phyloP scores from a whole-genome alignment of 2,329 filamentous ascomycete genomes.

The Pseudogymnoascus sp. region DNA sequence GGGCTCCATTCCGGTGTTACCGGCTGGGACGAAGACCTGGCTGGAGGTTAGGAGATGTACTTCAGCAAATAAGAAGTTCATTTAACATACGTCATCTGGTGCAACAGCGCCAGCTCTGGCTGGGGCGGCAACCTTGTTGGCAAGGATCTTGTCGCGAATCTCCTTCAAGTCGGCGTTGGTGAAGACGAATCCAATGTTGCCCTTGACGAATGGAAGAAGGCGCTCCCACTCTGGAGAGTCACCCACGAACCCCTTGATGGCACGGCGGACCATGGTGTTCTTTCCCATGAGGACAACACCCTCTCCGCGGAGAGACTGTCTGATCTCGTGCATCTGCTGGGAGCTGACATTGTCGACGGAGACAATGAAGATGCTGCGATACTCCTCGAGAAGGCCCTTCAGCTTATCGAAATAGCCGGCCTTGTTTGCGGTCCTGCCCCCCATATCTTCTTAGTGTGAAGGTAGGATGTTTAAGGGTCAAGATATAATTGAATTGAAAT shows the following conservation, averaged over 20 bases:
- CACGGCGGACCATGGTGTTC: constrained; percentile 99
- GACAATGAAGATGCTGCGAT: constrained; percentile 97
- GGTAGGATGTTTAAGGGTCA: constrained; percentile 98
- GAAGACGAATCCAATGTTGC: constrained; percentile 99
- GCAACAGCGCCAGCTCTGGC: constrained; percentile 97
- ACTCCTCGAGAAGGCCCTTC: constrained; percentile 91
- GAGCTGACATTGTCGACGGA: constrained; percentile 99
- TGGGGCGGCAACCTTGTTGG: constrained; percentile 95
- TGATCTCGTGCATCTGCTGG: constrained; percentile 99
- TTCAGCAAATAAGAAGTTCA: not conserved
- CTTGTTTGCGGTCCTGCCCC: constrained; percentile 94
- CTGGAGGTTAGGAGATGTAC: not conserved
- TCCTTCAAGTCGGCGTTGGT: constrained; percentile 94
- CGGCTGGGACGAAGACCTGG: constrained; percentile 74
- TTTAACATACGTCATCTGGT: constrained; percentile 58
- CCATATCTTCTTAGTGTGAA: constrained; percentile 97
- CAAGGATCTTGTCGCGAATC: constrained; percentile 85
- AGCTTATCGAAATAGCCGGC: constrained; percentile 99
- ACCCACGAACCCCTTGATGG: constrained; percentile 84
- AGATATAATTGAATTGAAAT: constrained; percentile 24
- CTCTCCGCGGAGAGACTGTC: constrained; percentile 78
- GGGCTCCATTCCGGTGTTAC: constrained; percentile 99
- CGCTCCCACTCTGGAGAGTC: constrained; percentile 97
- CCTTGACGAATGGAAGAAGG: constrained; percentile 89
- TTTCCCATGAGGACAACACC: constrained; percentile 98